These are phyloP conservation scores for Chrysopogon serrulatus DNA, from an alignment of 176 grass and related monocot species.

Conservation along the genomic window DNA sequence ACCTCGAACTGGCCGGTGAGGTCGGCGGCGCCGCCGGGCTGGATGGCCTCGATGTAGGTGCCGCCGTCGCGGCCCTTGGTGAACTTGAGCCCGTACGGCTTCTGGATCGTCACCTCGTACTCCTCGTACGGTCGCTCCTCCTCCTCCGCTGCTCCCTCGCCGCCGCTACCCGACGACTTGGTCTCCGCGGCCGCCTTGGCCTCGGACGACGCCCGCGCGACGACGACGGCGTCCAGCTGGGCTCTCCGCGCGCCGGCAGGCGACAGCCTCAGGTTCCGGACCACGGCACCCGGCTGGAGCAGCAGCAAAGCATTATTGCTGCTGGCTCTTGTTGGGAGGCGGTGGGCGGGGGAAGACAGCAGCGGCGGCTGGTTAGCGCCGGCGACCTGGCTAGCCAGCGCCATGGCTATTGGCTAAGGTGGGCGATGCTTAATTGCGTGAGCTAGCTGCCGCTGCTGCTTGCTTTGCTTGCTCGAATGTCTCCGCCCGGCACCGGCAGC, in stretches of 20 bases:
- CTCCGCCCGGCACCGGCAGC: background rate
- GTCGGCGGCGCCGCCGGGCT: conserved; percentile 62
- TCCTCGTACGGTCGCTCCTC: conserved; percentile 47
- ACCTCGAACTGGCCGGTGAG: conserved; percentile 60
- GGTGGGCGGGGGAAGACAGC: conserved; percentile 40
- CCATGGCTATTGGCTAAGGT: background rate
- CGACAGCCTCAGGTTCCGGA: conserved; percentile 10
- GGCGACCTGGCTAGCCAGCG: conserved; percentile 40
- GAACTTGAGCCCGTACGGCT: conserved; percentile 94
- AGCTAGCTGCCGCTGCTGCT: background rate
- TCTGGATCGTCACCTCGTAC: conserved; percentile 80
- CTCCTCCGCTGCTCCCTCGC: too few relatives aligned
- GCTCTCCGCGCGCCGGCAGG: background rate
- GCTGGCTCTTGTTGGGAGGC: conserved; percentile 14
- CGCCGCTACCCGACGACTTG: conserved; percentile 23
- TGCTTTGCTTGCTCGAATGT: background rate
- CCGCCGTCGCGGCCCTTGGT: conserved; percentile 69
- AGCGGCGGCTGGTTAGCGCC: conserved; percentile 44
- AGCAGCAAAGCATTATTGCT: background rate
- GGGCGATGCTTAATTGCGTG: too few relatives aligned
- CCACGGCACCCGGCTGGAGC: background rate
- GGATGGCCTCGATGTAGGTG: conserved; percentile 95
- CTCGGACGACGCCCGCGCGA: conserved; percentile 37
- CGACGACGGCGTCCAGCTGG: background rate
- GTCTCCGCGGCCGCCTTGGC: conserved; percentile 41